Evolutionary conservation across 2,329 filamentous ascomycete genomes (phyloP), one percentile per base, ranked within the genome.

Genomic region (Aspergillus neotritici): DNA sequence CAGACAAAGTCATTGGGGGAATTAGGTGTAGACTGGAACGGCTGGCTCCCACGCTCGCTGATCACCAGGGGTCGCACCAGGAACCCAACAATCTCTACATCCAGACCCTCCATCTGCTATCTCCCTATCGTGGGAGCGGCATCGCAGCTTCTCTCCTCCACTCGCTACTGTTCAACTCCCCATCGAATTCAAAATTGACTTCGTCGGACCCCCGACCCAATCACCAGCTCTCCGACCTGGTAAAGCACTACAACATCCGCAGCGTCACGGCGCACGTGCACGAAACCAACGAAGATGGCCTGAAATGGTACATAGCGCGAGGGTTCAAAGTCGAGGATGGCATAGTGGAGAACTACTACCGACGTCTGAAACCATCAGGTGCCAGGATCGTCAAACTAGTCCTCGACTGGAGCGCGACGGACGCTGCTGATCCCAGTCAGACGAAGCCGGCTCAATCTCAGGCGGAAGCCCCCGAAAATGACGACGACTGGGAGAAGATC

Each of bases 201-300:
- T 34, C 49, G 1, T 29, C 50, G 5, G 32, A 36, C 3, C 37
- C 49, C 5, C 46, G 50, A 25, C 28, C 25, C 14, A 34, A 49
- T 14, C 50, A 47, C 28, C 51, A 43, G 2, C 55, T 67, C 4
- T 69, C 67, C 9, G 50, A 58, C 4, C 53, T 70, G 8, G 68
- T 74, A 4, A 66, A 68, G 28, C 65, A 73, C 43, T 75, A 80
- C 49, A 70, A 72, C 17, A 72, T 77, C 17, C 63, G 61, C 9
- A 68, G 65, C 11, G 72, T 83, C 14, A 79, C 76, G 2, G 80
- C 80, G 9, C 80, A 84, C 60, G 79, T 83, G 1, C 83, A 82
- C 72, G 78, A 80, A 51, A 74, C 72, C 15, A 83, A 83, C 43
- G 68, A 72, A 13, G 78, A 81, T 37, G 80, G 72, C 0, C 53